Conservation (phyloP, 345 rosid genomes). For the Eucalyptus paniculata region DNA sequence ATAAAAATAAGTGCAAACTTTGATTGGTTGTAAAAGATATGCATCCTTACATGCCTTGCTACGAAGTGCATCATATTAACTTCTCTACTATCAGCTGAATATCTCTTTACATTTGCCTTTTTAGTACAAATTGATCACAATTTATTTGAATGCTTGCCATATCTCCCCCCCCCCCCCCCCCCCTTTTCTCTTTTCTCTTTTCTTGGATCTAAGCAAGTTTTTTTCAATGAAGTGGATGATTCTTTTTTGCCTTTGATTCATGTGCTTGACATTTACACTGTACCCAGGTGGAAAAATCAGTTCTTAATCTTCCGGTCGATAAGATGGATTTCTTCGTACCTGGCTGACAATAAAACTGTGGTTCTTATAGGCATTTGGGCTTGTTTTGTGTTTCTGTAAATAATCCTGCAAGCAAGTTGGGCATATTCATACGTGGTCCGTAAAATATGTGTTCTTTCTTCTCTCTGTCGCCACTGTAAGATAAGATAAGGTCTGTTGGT, state of each 20-base stretch:
- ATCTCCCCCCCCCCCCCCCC: accelerated
- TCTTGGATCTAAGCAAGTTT: not conserved
- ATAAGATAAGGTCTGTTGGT: not conserved
- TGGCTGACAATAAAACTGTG: slow-evolving; percentile 17
- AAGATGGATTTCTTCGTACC: slow-evolving; percentile 92
- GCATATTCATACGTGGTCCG: not conserved
- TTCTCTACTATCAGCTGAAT: not conserved
- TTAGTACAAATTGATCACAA: not conserved
- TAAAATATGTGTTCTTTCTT: not conserved
- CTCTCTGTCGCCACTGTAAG: not conserved
- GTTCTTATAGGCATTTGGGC: not conserved
- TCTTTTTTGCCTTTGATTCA: not conserved
- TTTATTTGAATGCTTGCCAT: not conserved
- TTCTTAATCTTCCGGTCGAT: slow-evolving; percentile 79
- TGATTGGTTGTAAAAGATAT: not conserved
- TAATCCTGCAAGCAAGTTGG: not conserved
- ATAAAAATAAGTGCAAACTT: not conserved
- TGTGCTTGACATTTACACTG: not conserved
- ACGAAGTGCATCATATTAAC: not conserved
- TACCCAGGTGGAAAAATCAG: slow-evolving; percentile 62
- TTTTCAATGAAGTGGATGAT: not conserved
- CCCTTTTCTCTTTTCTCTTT: not conserved
- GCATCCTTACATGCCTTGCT: not conserved
- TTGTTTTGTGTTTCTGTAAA: not conserved
- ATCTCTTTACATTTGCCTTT: not conserved